A percentile compares a stretch with the other conserved stretches of the same genome.
Evolutionary conservation across 169 alveolate genomes (phyloP).

Genomic region (Eimeria falciformis): DNA sequence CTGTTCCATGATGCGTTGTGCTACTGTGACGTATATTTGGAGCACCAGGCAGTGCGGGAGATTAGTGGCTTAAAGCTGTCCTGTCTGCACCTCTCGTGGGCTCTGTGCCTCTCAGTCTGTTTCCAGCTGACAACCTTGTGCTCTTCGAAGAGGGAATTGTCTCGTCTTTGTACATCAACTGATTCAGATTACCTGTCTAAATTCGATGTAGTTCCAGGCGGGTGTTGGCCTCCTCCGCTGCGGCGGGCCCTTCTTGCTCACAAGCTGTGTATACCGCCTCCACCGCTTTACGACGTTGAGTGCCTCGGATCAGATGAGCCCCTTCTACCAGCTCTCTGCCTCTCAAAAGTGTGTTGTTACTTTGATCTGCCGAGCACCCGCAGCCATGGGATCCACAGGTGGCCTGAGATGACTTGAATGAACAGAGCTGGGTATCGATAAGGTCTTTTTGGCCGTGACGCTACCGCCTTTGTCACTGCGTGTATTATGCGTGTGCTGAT

Average conservation of each 20-base stretch:
- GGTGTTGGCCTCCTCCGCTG: constrained; percentile 74
- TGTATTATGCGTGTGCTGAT: not conserved
- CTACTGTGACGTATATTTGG: constrained; percentile 55
- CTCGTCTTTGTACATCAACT: not conserved
- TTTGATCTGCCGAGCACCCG: not conserved
- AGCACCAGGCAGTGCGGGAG: constrained; percentile 31
- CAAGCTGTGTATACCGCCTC: constrained; percentile 61
- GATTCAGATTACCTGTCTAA: constrained; percentile 1
- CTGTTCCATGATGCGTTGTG: constrained; percentile 34
- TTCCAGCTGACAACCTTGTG: constrained; percentile 69
- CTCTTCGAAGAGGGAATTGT: constrained; percentile 43
- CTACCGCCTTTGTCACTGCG: not conserved
- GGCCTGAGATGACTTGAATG: not conserved
- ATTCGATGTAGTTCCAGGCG: constrained; percentile 39
- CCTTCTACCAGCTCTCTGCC: constrained; percentile 30
- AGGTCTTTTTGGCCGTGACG: not conserved
- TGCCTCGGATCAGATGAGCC: constrained; percentile 69
- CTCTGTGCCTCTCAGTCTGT: constrained; percentile 53
- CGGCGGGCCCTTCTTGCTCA: constrained; percentile 53
- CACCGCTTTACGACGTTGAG: constrained; percentile 62
- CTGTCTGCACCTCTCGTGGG: constrained; percentile 60
- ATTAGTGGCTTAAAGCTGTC: constrained; percentile 59
- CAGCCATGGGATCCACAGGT: no score
- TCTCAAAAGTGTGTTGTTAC: constrained; percentile 19
- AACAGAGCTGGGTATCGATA: not conserved